A percentile compares a stretch with the other conserved stretches of the same genome.
Evolutionary conservation across 2,329 filamentous ascomycete species (phyloP).

Genomic region (Curvularia eragrostidis): DNA sequence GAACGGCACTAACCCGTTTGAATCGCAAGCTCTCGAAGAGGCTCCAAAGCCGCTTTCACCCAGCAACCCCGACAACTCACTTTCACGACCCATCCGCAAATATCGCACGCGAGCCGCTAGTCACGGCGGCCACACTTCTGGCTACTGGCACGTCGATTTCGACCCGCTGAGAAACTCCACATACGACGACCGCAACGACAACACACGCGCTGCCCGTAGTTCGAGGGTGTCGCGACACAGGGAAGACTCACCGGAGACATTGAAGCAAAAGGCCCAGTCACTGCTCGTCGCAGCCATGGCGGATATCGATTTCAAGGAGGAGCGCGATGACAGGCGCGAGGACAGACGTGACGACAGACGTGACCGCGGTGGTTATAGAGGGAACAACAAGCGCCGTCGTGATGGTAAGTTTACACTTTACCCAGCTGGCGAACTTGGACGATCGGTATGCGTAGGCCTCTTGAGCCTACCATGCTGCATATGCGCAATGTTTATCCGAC

Average conservation of each 20-base stretch:
- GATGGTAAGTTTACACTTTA: slow-evolving; percentile 35
- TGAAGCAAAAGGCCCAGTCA: slow-evolving; percentile 21
- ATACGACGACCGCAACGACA: slow-evolving; percentile 8
- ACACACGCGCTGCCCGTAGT: slow-evolving; percentile 7
- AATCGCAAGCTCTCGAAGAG: slow-evolving; percentile 13
- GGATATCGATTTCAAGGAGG: slow-evolving; percentile 39
- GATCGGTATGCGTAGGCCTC: not conserved
- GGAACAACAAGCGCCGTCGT: slow-evolving; percentile 41
- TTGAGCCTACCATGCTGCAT: not conserved
- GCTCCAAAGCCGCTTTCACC: slow-evolving; percentile 20
- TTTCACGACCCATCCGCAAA: slow-evolving; percentile 20
- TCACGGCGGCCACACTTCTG: slow-evolving; percentile 6
- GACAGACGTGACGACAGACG: slow-evolving; percentile 33
- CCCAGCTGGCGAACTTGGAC: not conserved
- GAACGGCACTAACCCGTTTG: slow-evolving; percentile 24
- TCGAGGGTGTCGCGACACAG: slow-evolving; percentile 12
- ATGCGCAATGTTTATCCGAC: not conserved
- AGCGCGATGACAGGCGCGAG: slow-evolving; percentile 40
- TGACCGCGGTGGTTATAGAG: slow-evolving; percentile 33
- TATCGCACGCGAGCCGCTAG: slow-evolving; percentile 21
- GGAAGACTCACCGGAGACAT: slow-evolving; percentile 17
- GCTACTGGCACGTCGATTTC: slow-evolving; percentile 9
- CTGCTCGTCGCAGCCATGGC: slow-evolving; percentile 33
- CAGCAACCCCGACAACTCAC: slow-evolving; percentile 25
- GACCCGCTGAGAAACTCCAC: not conserved